Evolutionary conservation across 257 asterid genomes (phyloP), one percentile per base, ranked within the genome.

Genomic region (Haberlea rhodopensis): DNA sequence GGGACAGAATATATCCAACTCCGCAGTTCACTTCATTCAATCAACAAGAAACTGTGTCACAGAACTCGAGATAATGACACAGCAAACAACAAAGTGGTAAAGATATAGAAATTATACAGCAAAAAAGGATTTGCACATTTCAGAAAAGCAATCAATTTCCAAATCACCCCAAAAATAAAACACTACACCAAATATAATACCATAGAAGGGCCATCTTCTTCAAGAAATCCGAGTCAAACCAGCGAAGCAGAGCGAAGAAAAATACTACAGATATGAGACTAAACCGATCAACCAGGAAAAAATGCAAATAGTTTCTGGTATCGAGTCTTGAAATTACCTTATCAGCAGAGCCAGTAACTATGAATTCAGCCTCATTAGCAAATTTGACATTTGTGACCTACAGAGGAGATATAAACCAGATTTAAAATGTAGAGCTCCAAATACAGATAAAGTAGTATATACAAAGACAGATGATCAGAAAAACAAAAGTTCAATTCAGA

Each of bases 261-360:
- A 13, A 3, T 22, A 9, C 11, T 57, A 45, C 52, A 57, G 31
- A 16, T 22, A 43, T 68, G 60, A 22, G 19, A 71, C 18, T 40
- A 64, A 9, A 45, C 48, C 5, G 26, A 66, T 64, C 3, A n/a
- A 49, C 27, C 51, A 54, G 56, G 32, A 20, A 55, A 43, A 53
- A 37, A 29, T 13, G 32, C 37, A 48, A 18, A 31, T 60, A 63
- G n/a, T 60, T 8, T 52, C 29, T 53, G 28, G 37, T 26, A 21
- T 8, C 10, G 21, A 53, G 43, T 32, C 56, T 52, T 37, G 5
- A 34, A 37, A 32, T 56, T 65, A 94, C 99, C 95, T 94, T 94
- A 76, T 94, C 99, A 53, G 99, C 89, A 22, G 99, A 94, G 46
- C 87, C 90, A 68, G 95, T 84, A 68, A 94, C 83, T 8, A 94